Base-by-base conservation (phyloP, 306 rosid species). In the Prunus armeniaca region DNA sequence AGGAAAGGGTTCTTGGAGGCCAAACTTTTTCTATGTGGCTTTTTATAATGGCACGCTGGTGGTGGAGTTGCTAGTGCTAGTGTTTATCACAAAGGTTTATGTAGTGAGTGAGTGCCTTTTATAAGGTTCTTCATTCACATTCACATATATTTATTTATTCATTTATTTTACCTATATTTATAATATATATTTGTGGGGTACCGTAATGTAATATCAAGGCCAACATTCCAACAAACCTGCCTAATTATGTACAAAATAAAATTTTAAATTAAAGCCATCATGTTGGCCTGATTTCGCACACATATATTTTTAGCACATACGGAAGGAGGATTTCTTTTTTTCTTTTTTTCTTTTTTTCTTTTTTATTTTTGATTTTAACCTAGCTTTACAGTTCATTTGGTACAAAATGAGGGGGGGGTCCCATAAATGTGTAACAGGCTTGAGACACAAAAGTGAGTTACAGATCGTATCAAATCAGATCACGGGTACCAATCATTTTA, bases 21-120 rank as follows among this genome's bases (percentile, higher is more conserved):
- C 58, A 28, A 76, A 73, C 65, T 68, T 56, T 67, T 64, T 65
- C 14, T 72, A 55, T 60, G 7, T 76, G 73, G 76, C 61, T 81
- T 85, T 83, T 80, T 73, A 85, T 87, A 87, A 85, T 85, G 87
- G 83, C 52, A 45, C 63, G 72, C 82, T 67, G 76, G 86, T 84
- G 84, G 84, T 69, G 80, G 84, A 75, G 55, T 82, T 74, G 79
- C 77, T 72, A 80, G 91, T 91, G 98, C 89, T 83, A 32, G 94
- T 88, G 80, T 83, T 83, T 87, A 83, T 91, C 93, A 86, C 86
- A 84, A 79, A 76, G 87, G 77, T 65, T 78, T 79, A 69, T 77
- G 49, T 34, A 6, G 19, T 6, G 14, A 17, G 67, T 17, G 47
- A 18, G 85, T 75, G 75, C 86, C 82, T 82, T 87, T 82, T 87